Base-by-base conservation (phyloP, 1,284 basidiomycete genomes). In the Xanthoconium separans region DNA sequence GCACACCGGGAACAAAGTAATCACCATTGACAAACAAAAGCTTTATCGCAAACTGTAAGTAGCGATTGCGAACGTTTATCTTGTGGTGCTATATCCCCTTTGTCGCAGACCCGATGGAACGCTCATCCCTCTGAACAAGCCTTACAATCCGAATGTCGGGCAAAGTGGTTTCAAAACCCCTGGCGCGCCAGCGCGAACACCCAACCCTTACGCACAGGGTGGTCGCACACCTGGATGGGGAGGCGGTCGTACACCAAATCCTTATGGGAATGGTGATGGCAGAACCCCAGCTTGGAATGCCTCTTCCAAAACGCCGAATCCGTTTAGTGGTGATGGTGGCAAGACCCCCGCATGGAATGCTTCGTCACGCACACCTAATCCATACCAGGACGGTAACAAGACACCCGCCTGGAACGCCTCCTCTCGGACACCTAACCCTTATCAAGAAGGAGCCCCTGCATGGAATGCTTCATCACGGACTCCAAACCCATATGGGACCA, bases 1-100 rank as follows among this genome's bases (percentile, higher is more conserved):
- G 22, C 84, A 91, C 58, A 93, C 94, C 2, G 88, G 89, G 50
- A 95, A 95, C 72, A 96, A 95, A 74, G 81, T 95, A 24, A 86
- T 98, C 58, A 89, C 89, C 10, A 86, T 98, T 56, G 87, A 89
- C 46, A 89, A 95, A 64, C 82, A 83, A 33, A 91, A 89, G 68
- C 74, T 98, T 30, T 83, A 85, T 60, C 81, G 89, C 58, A 84
- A 89, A 75, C 75, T 86, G 92, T 93, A 66, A 69, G 90, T 79
- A n/a, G 9, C n/a, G 15, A n/a, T 11, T 47, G 44, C 50, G 37
- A 44, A 13, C 8, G 39, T 53, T 44, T 39, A 18, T 27, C 3
- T 47, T 50, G 22, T 39, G 34, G 6, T 44, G 50, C 47, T 61
- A 6, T 13, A 61, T 40, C 12, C 7, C 3, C 43, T 47, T 47